Evolutionary conservation across 2,329 filamentous ascomycete species (phyloP), one percentile per base, ranked within the genome.

Genomic region (Ceratocystis cacaofunesta): DNA sequence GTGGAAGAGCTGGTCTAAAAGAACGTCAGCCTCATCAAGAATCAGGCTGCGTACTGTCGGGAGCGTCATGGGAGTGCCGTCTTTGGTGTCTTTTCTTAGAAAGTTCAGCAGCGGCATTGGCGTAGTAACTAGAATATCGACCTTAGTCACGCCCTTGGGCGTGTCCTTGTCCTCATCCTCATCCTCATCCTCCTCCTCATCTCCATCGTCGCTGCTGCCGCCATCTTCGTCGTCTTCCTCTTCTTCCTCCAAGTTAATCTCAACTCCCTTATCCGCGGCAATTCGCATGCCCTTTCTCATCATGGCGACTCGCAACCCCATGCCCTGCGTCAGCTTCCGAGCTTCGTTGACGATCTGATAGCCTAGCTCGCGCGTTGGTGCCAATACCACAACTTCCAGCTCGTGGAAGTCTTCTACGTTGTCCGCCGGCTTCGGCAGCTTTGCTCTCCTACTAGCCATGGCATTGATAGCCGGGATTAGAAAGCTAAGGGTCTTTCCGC

Each of bases 401-500:
- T 79, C 75, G 68, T 84, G 81, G 5, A 73, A 69, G 1, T 69
- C 70, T 3, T 72, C 52, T 3, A 78, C 74, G 65, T 81, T 72
- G 57, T 73, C 72, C 70, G 66, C 70, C 25, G 25, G 12, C 44
- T 72, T 43, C 43, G 48, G n/a, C 32, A 79, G 75, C 48, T 79
- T 76, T 0, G 80, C 78, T 52, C 81, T 76, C 64, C 82, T 76
- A 68, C 81, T 79, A 69, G 89, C 78, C 52, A 95, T 85, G 58
- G 83, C 82, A 72, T 95, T 87, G 70, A 99, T 85, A 2, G 91
- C 81, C 0, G 92, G 92, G 52, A 99, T 88, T 71, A 97, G 76
- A 71, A 96, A 99, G 19, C 91, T 90, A 69, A 99, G 78, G 0
- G 94, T 99, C 79, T 99, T 99, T 57, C 94, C 94, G 73, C 92